These are phyloP conservation scores for Sarcodon sp. DNA, from an alignment of 768 basidiomycete species.

Conservation along the genomic window DNA sequence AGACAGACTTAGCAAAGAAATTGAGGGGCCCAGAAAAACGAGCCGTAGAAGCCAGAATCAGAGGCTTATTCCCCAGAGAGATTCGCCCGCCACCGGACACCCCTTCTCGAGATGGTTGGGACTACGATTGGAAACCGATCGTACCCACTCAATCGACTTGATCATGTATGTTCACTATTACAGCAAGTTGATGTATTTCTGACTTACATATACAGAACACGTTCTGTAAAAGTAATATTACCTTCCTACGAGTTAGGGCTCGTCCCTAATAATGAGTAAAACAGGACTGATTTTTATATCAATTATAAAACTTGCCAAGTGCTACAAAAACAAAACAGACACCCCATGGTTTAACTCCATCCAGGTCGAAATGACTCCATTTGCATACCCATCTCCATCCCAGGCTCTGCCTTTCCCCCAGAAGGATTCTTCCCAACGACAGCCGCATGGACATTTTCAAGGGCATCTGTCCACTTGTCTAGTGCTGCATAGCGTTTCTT, in stretches of 20 bases:
- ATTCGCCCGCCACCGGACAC: slow-evolving; percentile 79
- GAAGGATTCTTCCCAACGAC: slow-evolving; percentile 61
- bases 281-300: too few relatives aligned
- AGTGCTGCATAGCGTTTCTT: slow-evolving; percentile 77
- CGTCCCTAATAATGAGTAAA: too few relatives aligned
- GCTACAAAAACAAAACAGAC: too few relatives aligned
- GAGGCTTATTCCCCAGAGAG: slow-evolving; percentile 82
- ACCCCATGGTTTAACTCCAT: background rate
- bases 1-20: slow-evolving; percentile 46
- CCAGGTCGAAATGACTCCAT: background rate
- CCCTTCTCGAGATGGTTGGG: slow-evolving; percentile 72
- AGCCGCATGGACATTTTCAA: slow-evolving; percentile 64
- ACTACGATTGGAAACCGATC: slow-evolving; percentile 65
- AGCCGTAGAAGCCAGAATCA: slow-evolving; percentile 64
- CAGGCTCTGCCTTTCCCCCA: slow-evolving; percentile 8
- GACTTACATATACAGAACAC: too few relatives aligned
- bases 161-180: too few relatives aligned
- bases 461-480: slow-evolving; percentile 71
- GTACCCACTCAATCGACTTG: slow-evolving; percentile 1
- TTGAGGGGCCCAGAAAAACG: slow-evolving; percentile 55
- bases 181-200: too few relatives aligned
- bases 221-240: too few relatives aligned
- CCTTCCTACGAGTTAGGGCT: too few relatives aligned
- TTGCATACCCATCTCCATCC: background rate
- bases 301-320: too few relatives aligned